Evolutionary conservation across 208 protist species (phyloP).

Genomic region (Crithidia mellificae): DNA sequence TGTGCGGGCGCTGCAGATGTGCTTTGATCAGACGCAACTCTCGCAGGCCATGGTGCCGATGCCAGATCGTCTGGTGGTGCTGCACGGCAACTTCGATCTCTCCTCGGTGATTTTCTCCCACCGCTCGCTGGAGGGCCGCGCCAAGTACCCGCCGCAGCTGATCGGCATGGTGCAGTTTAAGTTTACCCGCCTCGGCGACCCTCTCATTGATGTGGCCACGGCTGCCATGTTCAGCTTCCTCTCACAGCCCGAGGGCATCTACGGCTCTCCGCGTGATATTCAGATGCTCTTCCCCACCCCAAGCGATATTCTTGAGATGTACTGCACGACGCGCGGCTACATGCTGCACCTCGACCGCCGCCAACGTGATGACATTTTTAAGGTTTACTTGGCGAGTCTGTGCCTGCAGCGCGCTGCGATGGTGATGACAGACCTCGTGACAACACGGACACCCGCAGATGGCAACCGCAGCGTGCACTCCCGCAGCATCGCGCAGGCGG

Average conservation of each 20-base stretch:
- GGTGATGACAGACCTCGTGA: constrained; percentile 40
- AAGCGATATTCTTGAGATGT: constrained; percentile 62
- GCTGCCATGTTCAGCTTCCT: constrained; percentile 55
- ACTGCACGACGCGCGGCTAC: constrained; percentile 69
- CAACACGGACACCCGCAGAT: neutral
- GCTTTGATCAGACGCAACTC: constrained; percentile 64
- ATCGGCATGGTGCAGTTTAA: constrained; percentile 58
- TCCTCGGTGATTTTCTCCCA: constrained; percentile 61
- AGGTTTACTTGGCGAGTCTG: constrained; percentile 63
- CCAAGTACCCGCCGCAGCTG: constrained; percentile 70
- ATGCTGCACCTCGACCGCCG: constrained; percentile 56
- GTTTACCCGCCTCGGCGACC: constrained; percentile 58
- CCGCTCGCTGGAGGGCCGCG: constrained; percentile 69
- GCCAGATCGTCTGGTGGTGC: constrained; percentile 50
- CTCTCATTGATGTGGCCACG: constrained; percentile 68
- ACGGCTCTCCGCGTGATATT: constrained; percentile 40
- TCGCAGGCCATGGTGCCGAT: constrained; percentile 50
- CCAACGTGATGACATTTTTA: constrained; percentile 71
- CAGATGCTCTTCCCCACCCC: constrained; percentile 60
- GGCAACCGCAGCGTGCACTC: constrained; percentile 25
- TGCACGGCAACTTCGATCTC: constrained; percentile 72
- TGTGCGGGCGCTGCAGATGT: constrained; percentile 29
- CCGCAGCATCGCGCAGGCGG: constrained; percentile 51
- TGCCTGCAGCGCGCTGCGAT: constrained; percentile 55
- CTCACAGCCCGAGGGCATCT: constrained; percentile 55